Percentiles rank a stretch among this genome's conserved stretches.
Evolutionary conservation across 768 basidiomycete species (phyloP).

Genomic region (Agaricus subrufescens): DNA sequence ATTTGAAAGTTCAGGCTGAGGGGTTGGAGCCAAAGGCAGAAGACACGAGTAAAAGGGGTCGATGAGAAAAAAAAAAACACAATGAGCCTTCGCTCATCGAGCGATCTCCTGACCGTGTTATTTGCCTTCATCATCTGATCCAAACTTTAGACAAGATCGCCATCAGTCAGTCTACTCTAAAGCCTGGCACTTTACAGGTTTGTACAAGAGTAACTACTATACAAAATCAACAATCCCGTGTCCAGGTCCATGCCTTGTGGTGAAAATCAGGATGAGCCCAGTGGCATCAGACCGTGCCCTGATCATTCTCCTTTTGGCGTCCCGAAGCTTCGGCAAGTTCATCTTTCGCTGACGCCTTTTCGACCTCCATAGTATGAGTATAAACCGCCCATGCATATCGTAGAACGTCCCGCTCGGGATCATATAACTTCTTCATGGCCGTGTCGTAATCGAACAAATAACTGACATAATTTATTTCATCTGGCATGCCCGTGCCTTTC

Average conservation of each 20-base stretch:
- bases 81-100: too few relatives aligned
- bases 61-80: too few relatives aligned
- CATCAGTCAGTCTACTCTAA: background rate
- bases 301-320: background rate
- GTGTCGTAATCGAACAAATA: slow-evolving; percentile 39
- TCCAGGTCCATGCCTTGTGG: background rate
- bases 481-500: slow-evolving; percentile 49
- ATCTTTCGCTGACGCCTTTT: background rate
- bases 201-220: background rate
- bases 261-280: too few relatives aligned
- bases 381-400: slow-evolving; percentile 36
- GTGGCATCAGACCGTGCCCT: background rate
- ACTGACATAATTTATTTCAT: slow-evolving; percentile 46
- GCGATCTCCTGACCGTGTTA: slow-evolving; percentile 25
- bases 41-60: slow-evolving; percentile 2
- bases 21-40: background rate
- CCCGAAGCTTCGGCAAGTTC: too few relatives aligned
- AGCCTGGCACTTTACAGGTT: background rate
- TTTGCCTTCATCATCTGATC: slow-evolving; percentile 18
- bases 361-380: slow-evolving; percentile 15
- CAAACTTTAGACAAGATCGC: background rate
- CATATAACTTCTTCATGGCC: slow-evolving; percentile 31
- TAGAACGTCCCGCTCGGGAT: slow-evolving; percentile 27
- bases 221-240: background rate
- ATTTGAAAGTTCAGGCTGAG: too few relatives aligned